Evolutionary conservation across 805 yeast species (phyloP).

Genomic region (Hanseniaspora lachancei): DNA sequence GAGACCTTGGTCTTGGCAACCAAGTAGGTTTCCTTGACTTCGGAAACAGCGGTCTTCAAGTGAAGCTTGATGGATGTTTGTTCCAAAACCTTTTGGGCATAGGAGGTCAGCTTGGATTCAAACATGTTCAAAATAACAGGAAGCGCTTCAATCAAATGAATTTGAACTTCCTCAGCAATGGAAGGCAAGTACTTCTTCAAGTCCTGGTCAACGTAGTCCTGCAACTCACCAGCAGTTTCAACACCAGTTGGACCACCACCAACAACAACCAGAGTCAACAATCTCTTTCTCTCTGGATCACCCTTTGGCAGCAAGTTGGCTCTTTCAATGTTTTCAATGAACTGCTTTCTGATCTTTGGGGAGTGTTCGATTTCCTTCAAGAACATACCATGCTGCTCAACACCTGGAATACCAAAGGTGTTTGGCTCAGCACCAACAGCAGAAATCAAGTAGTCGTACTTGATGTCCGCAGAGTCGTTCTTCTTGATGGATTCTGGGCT

Average conservation of each 20-base stretch:
- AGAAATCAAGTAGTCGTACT: conserved; percentile 71
- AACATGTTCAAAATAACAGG: conserved; percentile 65
- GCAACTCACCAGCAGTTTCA: conserved; percentile 91
- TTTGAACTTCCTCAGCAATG: conserved; percentile 70
- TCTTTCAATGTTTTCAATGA: conserved; percentile 79
- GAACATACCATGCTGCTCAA: conserved; percentile 67
- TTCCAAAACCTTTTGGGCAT: conserved; percentile 32
- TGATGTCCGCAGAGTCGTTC: conserved; percentile 33
- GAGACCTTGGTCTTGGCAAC: conserved; percentile 58
- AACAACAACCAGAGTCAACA: conserved; percentile 76
- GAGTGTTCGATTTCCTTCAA: conserved; percentile 85
- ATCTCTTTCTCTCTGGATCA: conserved; percentile 71
- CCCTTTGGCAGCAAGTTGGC: conserved; percentile 71
- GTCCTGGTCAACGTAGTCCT: conserved; percentile 88
- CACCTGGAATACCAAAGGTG: conserved; percentile 90
- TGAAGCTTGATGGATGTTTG: conserved; percentile 54
- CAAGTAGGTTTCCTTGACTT: conserved; percentile 61
- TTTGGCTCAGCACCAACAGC: conserved; percentile 93
- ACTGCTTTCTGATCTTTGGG: conserved; percentile 60
- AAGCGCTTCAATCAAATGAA: conserved; percentile 77
- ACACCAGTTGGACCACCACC: conserved; percentile 99
- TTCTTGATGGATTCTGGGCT: conserved; percentile 29
- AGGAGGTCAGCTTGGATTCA: conserved; percentile 32
- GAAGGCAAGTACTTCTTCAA: conserved; percentile 77
- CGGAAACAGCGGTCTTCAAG: conserved; percentile 78